Evolutionary conservation across 169 alveolate species (phyloP).

Genomic region (Babesia divergens): DNA sequence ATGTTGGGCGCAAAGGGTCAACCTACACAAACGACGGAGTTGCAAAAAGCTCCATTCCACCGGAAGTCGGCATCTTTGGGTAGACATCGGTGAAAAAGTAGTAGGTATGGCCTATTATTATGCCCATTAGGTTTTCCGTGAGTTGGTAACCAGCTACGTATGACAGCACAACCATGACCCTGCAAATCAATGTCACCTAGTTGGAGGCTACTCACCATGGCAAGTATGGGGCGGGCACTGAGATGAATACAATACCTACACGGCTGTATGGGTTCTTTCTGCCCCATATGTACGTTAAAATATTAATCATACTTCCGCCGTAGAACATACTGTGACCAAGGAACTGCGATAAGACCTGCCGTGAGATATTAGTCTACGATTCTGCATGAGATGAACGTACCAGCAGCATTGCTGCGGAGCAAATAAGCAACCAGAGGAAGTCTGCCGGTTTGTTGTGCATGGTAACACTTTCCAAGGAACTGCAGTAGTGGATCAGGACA

Average conservation of each 20-base stretch:
- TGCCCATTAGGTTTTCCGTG: slow-evolving; percentile 85
- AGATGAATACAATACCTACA: slow-evolving; percentile 80
- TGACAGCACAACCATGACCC: slow-evolving; percentile 80
- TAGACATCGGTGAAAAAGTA: slow-evolving; percentile 87
- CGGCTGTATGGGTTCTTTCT: slow-evolving; percentile 85
- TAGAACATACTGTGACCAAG: slow-evolving; percentile 82
- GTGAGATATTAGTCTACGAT: background rate
- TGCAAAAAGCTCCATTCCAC: slow-evolving; percentile 80
- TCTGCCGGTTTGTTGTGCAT: slow-evolving; percentile 82
- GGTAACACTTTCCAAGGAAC: slow-evolving; percentile 75
- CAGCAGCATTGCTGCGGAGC: slow-evolving; percentile 72
- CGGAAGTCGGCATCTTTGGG: slow-evolving; percentile 87
- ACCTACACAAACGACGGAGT: slow-evolving; percentile 80
- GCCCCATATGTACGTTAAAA: slow-evolving; percentile 90
- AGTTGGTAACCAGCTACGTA: slow-evolving; percentile 82
- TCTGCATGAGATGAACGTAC: slow-evolving; percentile 8
- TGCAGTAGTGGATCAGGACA: slow-evolving; percentile 80
- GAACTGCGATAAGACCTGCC: slow-evolving; percentile 66
- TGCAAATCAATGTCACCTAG: background rate
- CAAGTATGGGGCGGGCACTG: slow-evolving; percentile 88
- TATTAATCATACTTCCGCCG: slow-evolving; percentile 88
- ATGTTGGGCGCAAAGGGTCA: slow-evolving; percentile 20
- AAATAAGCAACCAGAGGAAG: slow-evolving; percentile 82
- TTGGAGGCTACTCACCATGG: slow-evolving; percentile 74
- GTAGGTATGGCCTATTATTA: slow-evolving; percentile 86